These are phyloP conservation scores for Lupinus albus DNA, from an alignment of 306 rosid genomes.

Conservation along the genomic window DNA sequence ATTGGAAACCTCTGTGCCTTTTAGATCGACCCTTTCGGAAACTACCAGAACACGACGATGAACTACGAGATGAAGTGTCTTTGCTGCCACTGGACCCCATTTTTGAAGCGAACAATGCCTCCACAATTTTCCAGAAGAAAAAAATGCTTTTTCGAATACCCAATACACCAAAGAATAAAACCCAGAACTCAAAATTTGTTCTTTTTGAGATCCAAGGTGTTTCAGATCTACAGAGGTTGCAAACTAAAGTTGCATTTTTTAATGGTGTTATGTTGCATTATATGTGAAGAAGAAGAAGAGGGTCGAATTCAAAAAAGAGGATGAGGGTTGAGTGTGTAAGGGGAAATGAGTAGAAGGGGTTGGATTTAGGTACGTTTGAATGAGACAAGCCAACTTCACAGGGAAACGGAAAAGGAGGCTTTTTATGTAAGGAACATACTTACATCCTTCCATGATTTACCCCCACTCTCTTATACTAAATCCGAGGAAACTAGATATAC, in stretches of 20 bases:
- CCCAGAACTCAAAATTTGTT: slow-evolving; percentile 47
- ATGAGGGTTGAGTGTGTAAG: slow-evolving; percentile 20
- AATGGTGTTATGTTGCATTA: slow-evolving; percentile 6
- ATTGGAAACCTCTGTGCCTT: slow-evolving; percentile 58
- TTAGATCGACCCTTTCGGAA: slow-evolving; percentile 57
- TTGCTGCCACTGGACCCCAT: slow-evolving; percentile 95
- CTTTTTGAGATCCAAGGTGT: slow-evolving; percentile 38
- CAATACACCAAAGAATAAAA: slow-evolving; percentile 19
- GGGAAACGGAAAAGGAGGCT: slow-evolving; percentile 37
- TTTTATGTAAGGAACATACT: slow-evolving; percentile 32
- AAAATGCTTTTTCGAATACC: slow-evolving; percentile 29
- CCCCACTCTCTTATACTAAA: too few relatives aligned
- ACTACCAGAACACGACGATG: slow-evolving; percentile 55
- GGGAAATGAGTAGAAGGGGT: slow-evolving; percentile 23
- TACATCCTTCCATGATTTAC: too few relatives aligned
- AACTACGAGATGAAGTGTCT: slow-evolving; percentile 44
- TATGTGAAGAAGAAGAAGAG: slow-evolving; percentile 38
- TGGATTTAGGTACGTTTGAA: slow-evolving; percentile 41
- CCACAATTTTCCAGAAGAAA: background rate
- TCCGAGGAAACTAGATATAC: too few relatives aligned
- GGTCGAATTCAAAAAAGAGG: slow-evolving; percentile 30
- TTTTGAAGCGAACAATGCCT: slow-evolving; percentile 22
- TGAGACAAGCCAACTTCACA: slow-evolving; percentile 49
- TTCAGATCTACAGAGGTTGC: slow-evolving; percentile 47
- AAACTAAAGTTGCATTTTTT: slow-evolving; percentile 32